Evolutionary conservation across 1,284 basidiomycete genomes (phyloP).

Genomic region (Cutaneotrichosporon curvatum): DNA sequence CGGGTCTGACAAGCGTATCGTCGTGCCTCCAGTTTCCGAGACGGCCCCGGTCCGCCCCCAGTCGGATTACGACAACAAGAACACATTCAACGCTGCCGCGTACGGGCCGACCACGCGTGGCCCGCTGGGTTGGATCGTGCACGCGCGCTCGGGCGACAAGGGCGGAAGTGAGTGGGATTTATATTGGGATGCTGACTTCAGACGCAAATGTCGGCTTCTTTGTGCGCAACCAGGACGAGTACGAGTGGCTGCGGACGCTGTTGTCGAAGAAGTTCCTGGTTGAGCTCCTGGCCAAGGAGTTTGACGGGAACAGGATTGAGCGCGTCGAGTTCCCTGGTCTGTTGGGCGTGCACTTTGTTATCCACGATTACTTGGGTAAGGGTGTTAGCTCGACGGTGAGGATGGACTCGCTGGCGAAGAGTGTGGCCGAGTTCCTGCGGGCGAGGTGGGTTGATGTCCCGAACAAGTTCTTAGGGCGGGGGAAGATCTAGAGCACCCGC

Average conservation of each 20-base stretch:
- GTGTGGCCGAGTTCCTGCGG: constrained; percentile 16
- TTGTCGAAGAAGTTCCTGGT: constrained; percentile 14
- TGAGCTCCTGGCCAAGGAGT: constrained; percentile 20
- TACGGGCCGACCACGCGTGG: constrained; percentile 16
- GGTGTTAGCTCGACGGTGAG: constrained; percentile 11
- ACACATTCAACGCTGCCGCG: not conserved
- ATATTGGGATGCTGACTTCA: no score
- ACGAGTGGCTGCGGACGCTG: constrained; percentile 19
- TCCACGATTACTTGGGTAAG: constrained; percentile 35
- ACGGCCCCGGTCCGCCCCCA: not conserved
- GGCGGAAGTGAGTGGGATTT: constrained; percentile 17
- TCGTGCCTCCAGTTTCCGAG: not conserved
- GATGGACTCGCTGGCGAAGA: constrained; percentile 15
- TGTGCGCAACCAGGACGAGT: constrained; percentile 22
- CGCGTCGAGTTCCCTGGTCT: constrained; percentile 29
- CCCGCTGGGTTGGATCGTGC: constrained; percentile 23
- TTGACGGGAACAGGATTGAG: constrained; percentile 19
- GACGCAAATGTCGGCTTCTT: constrained; percentile 28
- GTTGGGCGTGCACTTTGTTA: constrained; percentile 31
- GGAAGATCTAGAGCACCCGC: constrained; percentile 9
- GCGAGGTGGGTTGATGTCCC: constrained; percentile 9
- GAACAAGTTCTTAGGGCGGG: constrained; percentile 8
- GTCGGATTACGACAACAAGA: constrained; percentile 11
- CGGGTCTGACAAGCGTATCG: constrained; percentile 1
- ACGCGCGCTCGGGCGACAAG: constrained; percentile 28